phyloP scores from a whole-genome alignment of 495 filamentous ascomycete genomes.

The Baudoinia panamericana region DNA sequence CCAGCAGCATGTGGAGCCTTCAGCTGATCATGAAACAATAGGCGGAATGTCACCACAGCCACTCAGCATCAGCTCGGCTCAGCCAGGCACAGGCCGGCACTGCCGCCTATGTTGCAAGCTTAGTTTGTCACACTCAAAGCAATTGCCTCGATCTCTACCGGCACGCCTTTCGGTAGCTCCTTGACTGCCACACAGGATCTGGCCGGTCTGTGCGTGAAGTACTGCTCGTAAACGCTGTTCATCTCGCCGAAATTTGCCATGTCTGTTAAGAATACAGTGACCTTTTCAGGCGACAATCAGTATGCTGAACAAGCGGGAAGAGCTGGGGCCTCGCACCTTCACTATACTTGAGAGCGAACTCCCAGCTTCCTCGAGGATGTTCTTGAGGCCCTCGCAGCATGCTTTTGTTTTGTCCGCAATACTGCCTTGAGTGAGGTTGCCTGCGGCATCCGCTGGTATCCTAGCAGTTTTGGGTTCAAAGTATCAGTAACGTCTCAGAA shows the following conservation, averaged over 20 bases:
- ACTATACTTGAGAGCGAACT: conserved; percentile 61
- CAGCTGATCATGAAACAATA: too few relatives aligned
- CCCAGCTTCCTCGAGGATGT: conserved; percentile 64
- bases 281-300: conserved; percentile 8
- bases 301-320: not conserved
- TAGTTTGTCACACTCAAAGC: conserved; percentile 40
- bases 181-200: conserved; percentile 85
- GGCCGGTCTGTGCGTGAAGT: conserved; percentile 78
- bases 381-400: conserved; percentile 67
- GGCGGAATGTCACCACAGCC: too few relatives aligned
- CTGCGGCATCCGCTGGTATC: conserved; percentile 66
- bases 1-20: too few relatives aligned
- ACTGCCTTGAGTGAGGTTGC: conserved; percentile 59
- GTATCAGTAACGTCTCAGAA: too few relatives aligned
- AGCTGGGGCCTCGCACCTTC: conserved; percentile 41
- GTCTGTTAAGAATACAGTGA: conserved; percentile 64
- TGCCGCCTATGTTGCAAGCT: too few relatives aligned
- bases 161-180: conserved; percentile 78
- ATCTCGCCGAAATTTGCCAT: conserved; percentile 78
- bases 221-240: conserved; percentile 80
- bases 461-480: too few relatives aligned
- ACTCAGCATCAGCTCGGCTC: too few relatives aligned
- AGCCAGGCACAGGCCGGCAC: too few relatives aligned
- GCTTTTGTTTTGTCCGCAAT: conserved; percentile 63
- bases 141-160: conserved; percentile 87